These are phyloP conservation scores for Lasiosphaeris hirsuta DNA, from an alignment of 495 filamentous ascomycete genomes.

Conservation along the genomic window DNA sequence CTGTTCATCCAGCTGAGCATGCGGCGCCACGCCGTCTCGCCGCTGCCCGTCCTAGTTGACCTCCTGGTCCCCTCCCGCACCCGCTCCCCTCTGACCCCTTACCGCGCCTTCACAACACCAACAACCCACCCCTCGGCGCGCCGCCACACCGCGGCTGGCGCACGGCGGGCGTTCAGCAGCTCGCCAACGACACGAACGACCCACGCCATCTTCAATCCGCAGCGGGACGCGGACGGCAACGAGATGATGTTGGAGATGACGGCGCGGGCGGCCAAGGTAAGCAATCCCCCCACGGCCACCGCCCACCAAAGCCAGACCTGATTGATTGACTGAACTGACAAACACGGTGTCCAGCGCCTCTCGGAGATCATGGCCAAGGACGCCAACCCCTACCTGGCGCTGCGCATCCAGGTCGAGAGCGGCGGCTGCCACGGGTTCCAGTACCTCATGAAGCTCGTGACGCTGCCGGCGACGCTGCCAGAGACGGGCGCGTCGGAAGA, in stretches of 20 bases:
- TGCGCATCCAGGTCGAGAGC: constrained; percentile 85
- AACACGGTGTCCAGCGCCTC: constrained; percentile 66
- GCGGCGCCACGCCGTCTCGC: constrained; percentile 20
- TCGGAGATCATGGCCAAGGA: constrained; percentile 66
- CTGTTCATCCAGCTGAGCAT: constrained; percentile 40
- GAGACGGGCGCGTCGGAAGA: constrained; percentile 19
- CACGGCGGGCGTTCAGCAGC: constrained; percentile 32
- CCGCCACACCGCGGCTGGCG: too few relatives aligned
- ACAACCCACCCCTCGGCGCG: too few relatives aligned
- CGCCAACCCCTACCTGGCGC: constrained; percentile 73
- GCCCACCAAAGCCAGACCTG: background rate
- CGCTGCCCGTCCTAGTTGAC: constrained; percentile 35
- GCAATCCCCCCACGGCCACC: constrained; percentile 13
- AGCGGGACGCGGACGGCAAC: constrained; percentile 73
- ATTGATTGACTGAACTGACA: too few relatives aligned
- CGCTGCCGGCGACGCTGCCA: constrained; percentile 43
- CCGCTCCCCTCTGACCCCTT: background rate
- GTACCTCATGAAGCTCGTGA: constrained; percentile 85
- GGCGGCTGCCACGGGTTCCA: constrained; percentile 98
- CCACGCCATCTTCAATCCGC: constrained; percentile 56
- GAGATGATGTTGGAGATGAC: constrained; percentile 78
- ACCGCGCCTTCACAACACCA: too few relatives aligned
- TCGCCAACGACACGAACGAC: constrained; percentile 33
- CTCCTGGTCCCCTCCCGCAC: constrained; percentile 25
- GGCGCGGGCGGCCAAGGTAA: constrained; percentile 72